Percentiles rank a stretch among this genome's conserved stretches.
Evolutionary conservation across 805 yeast species (phyloP).

Genomic region (Cyberlindnera mycetangii): DNA sequence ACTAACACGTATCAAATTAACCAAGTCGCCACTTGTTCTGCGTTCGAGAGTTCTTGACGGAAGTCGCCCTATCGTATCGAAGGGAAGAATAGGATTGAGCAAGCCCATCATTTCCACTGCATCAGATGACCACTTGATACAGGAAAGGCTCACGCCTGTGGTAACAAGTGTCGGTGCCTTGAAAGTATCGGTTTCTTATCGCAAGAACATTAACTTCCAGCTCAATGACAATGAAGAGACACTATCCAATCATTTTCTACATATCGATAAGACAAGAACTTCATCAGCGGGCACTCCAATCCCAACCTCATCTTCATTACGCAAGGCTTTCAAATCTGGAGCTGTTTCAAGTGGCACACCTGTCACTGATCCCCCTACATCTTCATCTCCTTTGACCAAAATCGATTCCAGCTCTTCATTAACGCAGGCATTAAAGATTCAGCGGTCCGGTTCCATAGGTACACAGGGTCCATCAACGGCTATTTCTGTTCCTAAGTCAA

Average conservation of each 20-base stretch:
- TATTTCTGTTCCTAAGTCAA: slow-evolving; percentile 29
- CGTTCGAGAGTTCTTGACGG: slow-evolving; percentile 73
- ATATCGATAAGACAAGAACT: slow-evolving; percentile 37
- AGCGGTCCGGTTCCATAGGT: slow-evolving; percentile 34
- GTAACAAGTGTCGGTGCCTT: slow-evolving; percentile 74
- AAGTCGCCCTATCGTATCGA: slow-evolving; percentile 69
- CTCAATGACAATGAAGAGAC: slow-evolving; percentile 65
- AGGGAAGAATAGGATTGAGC: slow-evolving; percentile 83
- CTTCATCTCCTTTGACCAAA: slow-evolving; percentile 33
- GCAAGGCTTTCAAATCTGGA: slow-evolving; percentile 34
- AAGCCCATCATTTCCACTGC: slow-evolving; percentile 47
- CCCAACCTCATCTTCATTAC: slow-evolving; percentile 20
- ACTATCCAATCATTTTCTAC: slow-evolving; percentile 53
- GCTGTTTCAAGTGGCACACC: slow-evolving; percentile 25
- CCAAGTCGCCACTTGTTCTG: slow-evolving; percentile 41
- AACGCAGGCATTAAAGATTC: slow-evolving; percentile 37
- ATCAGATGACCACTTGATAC: slow-evolving; percentile 49
- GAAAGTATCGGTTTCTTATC: slow-evolving; percentile 72
- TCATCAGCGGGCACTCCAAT: slow-evolving; percentile 4
- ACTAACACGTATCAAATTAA: slow-evolving; percentile 37
- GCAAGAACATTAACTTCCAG: slow-evolving; percentile 66
- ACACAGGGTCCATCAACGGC: slow-evolving; percentile 8
- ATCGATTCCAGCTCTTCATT: slow-evolving; percentile 45
- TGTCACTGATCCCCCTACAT: slow-evolving; percentile 29
- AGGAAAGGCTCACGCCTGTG: slow-evolving; percentile 65